Conservation (phyloP, 2,329 filamentous ascomycete genomes). For the Alternaria tenuissima region DNA sequence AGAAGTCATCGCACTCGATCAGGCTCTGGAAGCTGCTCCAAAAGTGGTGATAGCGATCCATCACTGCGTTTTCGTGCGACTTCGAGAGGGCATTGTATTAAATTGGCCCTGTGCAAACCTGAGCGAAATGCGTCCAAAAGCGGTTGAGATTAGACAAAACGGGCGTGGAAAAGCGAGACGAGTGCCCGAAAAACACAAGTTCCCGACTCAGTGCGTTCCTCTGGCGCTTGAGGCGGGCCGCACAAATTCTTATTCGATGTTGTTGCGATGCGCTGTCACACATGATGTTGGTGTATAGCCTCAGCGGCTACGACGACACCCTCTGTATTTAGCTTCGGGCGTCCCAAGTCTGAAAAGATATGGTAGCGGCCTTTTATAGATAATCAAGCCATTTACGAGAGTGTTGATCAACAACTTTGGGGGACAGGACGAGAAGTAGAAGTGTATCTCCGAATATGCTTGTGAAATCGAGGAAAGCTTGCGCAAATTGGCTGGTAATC, state of each 20-base stretch:
- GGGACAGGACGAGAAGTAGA: neutral
- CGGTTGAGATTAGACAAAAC: neutral
- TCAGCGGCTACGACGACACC: slow-evolving; percentile 25
- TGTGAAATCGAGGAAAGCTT: neutral
- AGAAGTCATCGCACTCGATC: neutral
- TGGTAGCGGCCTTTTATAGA: neutral
- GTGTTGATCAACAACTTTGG: too few species aligned
- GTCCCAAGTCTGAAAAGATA: neutral
- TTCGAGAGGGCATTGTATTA: neutral
- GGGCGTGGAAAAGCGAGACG: neutral
- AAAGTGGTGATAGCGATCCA: neutral
- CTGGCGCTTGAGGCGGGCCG: slow-evolving; percentile 2
- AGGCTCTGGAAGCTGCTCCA: neutral
- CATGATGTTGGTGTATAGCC: slow-evolving; percentile 17
- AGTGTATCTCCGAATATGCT: neutral
- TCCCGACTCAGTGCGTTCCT: neutral
- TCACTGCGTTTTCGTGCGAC: neutral
- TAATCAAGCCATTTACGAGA: neutral
- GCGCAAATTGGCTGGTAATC: neutral
- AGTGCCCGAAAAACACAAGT: neutral
- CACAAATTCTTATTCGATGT: neutral
- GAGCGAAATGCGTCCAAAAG: neutral
- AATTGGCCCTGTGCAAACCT: neutral
- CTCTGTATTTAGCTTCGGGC: neutral
- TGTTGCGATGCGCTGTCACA: slow-evolving; percentile 13